Evolutionary conservation across 345 rosid species (phyloP), one percentile per base, ranked within the genome.

Genomic region (Hypericum androsaemum): DNA sequence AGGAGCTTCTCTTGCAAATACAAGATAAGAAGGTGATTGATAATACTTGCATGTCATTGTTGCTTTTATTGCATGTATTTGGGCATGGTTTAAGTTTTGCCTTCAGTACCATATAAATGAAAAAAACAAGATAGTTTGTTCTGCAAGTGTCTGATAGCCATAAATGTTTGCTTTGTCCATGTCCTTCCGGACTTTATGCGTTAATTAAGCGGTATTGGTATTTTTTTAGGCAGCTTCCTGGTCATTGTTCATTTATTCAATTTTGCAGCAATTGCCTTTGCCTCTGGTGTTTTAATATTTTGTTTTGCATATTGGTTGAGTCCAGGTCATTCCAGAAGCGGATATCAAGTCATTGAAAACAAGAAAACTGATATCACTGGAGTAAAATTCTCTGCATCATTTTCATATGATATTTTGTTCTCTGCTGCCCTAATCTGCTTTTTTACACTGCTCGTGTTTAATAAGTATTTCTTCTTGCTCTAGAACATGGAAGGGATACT

Each of bases 401-500:
- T 43, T 32, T 52, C 62, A 12, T 7, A 54, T 58, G 16, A 48
- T 43, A 37, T 17, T 43, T n/a, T 53, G 47, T 13, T 40, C 13
- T 53, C 6, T 42, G 41, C n/a, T n/a, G 28, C 39, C 37, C 5
- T 51, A 11, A 39, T 36, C 10, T 28, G 11, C 4, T 10, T 9
- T n/a, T 37, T 41, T 43, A 12, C 12, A 50, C 10, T 22, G 44
- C 28, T 37, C 7, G n/a, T 36, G 8, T 40, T 32, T 16, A 15
- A 36, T 56, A 28, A 45, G 11, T 7, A 43, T 8, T 45, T 14
- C 17, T 45, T 39, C 22, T 56, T 62, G 45, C 42, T 67, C 8
- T 61, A 86, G 97, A 74, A 66, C 67, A 10, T 87, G 98, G 96
- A 83, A 79, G 58, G 96, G 95, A 46, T 90, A 87, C 69, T 77